phyloP scores from a whole-genome alignment of 2,329 filamentous ascomycete species.

The Diplodia corticola region DNA sequence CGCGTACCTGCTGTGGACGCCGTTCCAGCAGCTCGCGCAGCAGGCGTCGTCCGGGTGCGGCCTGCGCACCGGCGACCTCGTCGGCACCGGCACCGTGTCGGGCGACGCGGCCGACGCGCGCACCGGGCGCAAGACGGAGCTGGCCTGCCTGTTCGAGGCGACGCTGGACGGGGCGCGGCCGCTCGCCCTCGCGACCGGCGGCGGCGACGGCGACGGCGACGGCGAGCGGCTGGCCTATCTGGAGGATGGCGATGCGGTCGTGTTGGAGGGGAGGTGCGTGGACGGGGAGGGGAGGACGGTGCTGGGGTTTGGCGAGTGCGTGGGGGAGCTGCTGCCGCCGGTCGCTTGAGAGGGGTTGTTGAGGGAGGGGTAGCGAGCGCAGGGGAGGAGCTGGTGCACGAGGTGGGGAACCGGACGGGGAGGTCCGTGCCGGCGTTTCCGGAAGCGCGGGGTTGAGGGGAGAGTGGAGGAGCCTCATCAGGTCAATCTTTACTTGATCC shows the following conservation, averaged over 20 bases:
- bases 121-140: conserved; percentile 31
- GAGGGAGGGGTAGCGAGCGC: not conserved
- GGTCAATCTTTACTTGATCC: too few relatives aligned
- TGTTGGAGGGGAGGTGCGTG: conserved; percentile 34
- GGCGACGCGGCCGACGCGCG: conserved; percentile 38
- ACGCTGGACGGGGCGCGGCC: conserved; percentile 39
- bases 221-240: conserved; percentile 38
- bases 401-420: not conserved
- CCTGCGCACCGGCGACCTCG: conserved; percentile 45
- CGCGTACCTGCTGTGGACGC: conserved; percentile 48
- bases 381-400: not conserved
- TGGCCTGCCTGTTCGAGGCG: conserved; percentile 43
- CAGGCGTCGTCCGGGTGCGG: conserved; percentile 46
- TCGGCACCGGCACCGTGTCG: conserved; percentile 49
- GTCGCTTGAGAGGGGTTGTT: not conserved
- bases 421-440: too few relatives aligned
- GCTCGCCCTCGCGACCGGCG: conserved; percentile 27
- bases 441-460: too few relatives aligned
- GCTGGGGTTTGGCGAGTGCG: conserved; percentile 45
- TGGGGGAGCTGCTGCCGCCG: conserved; percentile 36
- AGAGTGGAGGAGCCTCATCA: too few relatives aligned
- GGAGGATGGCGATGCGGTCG: conserved; percentile 45
- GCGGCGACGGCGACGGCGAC: conserved; percentile 27
- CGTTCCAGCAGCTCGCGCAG: conserved; percentile 48
- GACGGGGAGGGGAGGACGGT: conserved; percentile 35